phyloP scores from a whole-genome alignment of 352 stramenopile species.

The Aphanomyces invadans region DNA sequence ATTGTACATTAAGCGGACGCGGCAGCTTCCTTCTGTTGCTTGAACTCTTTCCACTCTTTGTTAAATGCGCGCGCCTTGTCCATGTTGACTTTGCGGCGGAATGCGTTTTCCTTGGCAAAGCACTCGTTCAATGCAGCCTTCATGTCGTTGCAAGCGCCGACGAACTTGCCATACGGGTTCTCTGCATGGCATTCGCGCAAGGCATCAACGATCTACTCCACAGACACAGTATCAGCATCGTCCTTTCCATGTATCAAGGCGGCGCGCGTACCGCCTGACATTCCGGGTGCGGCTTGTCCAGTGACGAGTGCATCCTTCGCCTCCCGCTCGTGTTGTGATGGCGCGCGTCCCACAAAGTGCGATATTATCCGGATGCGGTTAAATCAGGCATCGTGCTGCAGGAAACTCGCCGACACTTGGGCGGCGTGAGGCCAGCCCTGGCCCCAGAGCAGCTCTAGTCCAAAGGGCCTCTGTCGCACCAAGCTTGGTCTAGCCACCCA shows the following conservation, averaged over 20 bases:
- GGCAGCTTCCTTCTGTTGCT: not conserved
- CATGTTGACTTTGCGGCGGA: conserved; percentile 56
- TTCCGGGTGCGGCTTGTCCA: conserved; percentile 71
- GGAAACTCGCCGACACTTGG: too few relatives aligned
- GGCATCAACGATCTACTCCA: conserved; percentile 51
- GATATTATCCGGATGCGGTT: too few relatives aligned
- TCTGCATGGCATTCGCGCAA: conserved; percentile 64
- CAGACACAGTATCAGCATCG: not conserved
- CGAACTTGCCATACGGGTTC: conserved; percentile 71
- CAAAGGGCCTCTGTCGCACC: too few relatives aligned
- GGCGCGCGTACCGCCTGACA: conserved; percentile 53
- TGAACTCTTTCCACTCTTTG: conserved; percentile 14
- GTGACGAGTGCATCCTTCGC: conserved; percentile 56
- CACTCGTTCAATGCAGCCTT: conserved; percentile 74
- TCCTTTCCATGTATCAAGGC: not conserved
- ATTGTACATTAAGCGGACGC: not conserved
- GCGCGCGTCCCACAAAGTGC: too few relatives aligned
- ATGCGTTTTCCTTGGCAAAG: conserved; percentile 64
- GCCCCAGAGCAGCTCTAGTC: too few relatives aligned
- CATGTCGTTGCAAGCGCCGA: conserved; percentile 56
- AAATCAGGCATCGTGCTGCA: too few relatives aligned
- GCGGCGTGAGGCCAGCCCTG: too few relatives aligned
- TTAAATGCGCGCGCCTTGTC: conserved; percentile 44
- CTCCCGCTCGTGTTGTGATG: too few relatives aligned
- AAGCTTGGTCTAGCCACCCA: too few relatives aligned